Conservation (phyloP, 169 alveolate species). For the Plasmodium gallinaceum region DNA sequence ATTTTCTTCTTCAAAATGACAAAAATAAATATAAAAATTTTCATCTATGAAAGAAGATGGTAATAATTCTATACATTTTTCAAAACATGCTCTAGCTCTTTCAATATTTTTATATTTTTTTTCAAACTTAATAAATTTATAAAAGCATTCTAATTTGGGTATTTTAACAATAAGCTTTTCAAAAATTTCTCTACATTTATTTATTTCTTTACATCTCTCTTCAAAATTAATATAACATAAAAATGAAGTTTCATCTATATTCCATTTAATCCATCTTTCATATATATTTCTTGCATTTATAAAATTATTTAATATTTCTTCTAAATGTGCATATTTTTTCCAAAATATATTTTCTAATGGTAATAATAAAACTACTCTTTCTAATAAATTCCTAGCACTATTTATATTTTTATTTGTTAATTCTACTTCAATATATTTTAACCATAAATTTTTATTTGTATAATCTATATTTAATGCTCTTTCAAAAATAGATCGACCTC, state of each 20-base stretch:
- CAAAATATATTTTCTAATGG: conserved; percentile 99
- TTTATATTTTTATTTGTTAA: conserved; percentile 95
- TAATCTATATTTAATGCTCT: conserved; percentile 97
- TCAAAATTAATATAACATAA: conserved; percentile 96
- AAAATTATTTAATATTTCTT: conserved; percentile 97
- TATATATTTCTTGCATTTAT: conserved; percentile 95
- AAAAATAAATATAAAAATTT: conserved; percentile 93
- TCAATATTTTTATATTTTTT: conserved; percentile 91
- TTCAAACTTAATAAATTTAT: conserved; percentile 97
- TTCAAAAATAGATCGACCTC: conserved; percentile 97
- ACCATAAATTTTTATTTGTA: conserved; percentile 95
- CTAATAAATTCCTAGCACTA: conserved; percentile 97
- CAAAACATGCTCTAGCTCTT: conserved; percentile 90
- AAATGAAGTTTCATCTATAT: conserved; percentile 97
- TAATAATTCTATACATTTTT: conserved; percentile 91
- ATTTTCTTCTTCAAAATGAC: conserved; percentile 94
- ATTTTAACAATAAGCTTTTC: conserved; percentile 92
- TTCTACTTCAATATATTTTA: conserved; percentile 98
- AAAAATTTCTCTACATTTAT: conserved; percentile 93
- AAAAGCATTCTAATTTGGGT: conserved; percentile 93
- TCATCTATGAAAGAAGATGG: conserved; percentile 94
- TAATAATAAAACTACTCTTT: conserved; percentile 95
- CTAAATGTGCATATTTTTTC: conserved; percentile 99
- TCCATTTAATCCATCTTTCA: conserved; percentile 98
- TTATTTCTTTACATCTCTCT: conserved; percentile 97